Percentiles rank a stretch among this genome's conserved stretches.
phyloP scores from a whole-genome alignment of 139 green algal genomes.

The Coelastrella sp. region DNA sequence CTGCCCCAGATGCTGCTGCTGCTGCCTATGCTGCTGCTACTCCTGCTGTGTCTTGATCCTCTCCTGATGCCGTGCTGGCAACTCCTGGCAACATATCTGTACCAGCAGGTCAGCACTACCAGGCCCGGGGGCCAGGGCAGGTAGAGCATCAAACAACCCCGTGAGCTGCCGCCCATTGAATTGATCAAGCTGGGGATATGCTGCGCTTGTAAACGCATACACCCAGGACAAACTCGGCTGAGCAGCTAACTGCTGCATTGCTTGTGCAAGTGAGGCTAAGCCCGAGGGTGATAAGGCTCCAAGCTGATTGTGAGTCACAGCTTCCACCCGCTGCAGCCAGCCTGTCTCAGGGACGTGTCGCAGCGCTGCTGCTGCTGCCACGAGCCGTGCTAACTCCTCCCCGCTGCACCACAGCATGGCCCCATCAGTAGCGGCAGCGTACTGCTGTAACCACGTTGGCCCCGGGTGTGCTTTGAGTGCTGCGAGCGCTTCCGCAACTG shows the following conservation, averaged over 20 bases:
- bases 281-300: neutral
- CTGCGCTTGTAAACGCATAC: conserved; percentile 62
- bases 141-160: conserved; percentile 62
- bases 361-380: conserved; percentile 44
- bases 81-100: conserved; percentile 47
- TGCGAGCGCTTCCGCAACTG: conserved; percentile 38
- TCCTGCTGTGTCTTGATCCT: neutral
- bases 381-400: conserved; percentile 19
- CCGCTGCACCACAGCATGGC: conserved; percentile 19
- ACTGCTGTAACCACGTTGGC: conserved; percentile 46
- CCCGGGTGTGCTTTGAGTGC: conserved; percentile 44
- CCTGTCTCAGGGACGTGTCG: conserved; percentile 28
- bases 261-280: neutral
- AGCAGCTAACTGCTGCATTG: conserved; percentile 10
- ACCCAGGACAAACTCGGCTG: conserved; percentile 63
- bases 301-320: conserved; percentile 40
- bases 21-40: neutral
- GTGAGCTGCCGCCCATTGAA: conserved; percentile 59
- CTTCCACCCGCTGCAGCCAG: conserved; percentile 26
- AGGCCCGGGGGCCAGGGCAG: conserved; percentile 52
- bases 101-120: conserved; percentile 61
- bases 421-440: conserved; percentile 46
- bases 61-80: conserved; percentile 24
- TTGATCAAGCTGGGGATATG: conserved; percentile 58
- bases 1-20: neutral